Base-by-base conservation (phyloP, 2,329 filamentous ascomycete genomes). In the Aureobasidium sp. region DNA sequence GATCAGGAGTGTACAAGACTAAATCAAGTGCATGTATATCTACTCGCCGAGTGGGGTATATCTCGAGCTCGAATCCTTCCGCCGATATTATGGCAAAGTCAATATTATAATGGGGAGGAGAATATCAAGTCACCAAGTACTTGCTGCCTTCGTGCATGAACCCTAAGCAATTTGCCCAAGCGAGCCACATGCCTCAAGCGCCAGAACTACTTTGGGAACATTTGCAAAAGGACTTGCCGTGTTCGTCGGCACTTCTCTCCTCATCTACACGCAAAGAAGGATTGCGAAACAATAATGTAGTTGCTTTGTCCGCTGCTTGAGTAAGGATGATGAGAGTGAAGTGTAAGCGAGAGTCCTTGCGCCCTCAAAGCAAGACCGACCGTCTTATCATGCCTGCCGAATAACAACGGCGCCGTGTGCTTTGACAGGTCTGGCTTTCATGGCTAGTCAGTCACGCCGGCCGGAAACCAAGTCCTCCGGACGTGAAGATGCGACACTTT, bases 291-390 rank as follows among this genome's bases (percentile, higher is more conserved):
- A n/a, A 14, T 4, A 7, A 35, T 34, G 11, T 17, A 35, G 21
- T 21, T 48, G 42, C 32, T 37, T 48, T 25, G 41, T 2, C 41
- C 14, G 16, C 11, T 34, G 22, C 19, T 17, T n/a, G n/a, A n/a
- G n/a, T n/a, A n/a, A n/a, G n/a, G n/a, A n/a, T 32, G 29, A 24
- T 29, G 29, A 34, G 17, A n/a, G 12, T n/a, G 27, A 37, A n/a
- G 27, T 27, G 44, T 21, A 37, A 37, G 44, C 41, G 41, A 22
- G 29, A 32, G 41, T 45, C 41, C 41, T 32, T 45, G 41, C 41
- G 19, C 41, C 14, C 8, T n/a, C 27, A 19, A 22, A 21, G 22
- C n/a, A 10, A 12, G n/a, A 6, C 21, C 21, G 30, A 12, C 14
- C n/a, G 19, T 47, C 29, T 35, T 35, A 47, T 37, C 30, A 12